Percentiles rank a stretch among this genome's conserved stretches.
Evolutionary conservation across 129 eudicot genomes (phyloP).

Genomic region (Saposhnikovia divaricata): DNA sequence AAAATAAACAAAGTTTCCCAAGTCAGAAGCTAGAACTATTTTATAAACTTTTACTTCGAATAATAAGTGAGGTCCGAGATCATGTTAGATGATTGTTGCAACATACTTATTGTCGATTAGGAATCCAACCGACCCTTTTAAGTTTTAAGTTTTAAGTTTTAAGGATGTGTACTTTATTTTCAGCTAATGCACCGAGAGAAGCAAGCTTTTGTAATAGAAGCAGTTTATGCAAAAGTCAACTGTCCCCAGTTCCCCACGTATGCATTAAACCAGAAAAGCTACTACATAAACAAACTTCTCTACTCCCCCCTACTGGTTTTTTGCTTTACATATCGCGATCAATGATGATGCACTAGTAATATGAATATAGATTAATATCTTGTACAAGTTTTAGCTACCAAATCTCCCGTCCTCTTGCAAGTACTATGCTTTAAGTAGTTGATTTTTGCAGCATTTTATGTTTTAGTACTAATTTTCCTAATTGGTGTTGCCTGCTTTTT

Average conservation of each 20-base stretch:
- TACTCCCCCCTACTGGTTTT: not conserved
- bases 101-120: not conserved
- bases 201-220: slow-evolving; percentile 7
- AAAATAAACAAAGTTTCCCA: not conserved
- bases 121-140: not conserved
- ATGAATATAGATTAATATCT: not conserved
- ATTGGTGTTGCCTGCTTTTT: not conserved
- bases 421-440: not conserved
- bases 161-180: not conserved
- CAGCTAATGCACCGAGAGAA: not conserved
- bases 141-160: not conserved
- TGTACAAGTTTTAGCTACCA: slow-evolving; percentile 3
- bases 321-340: not conserved
- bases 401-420: not conserved
- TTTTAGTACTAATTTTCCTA: not conserved
- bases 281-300: slow-evolving; percentile 8
- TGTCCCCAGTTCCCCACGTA: slow-evolving; percentile 33
- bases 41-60: not conserved
- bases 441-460: not conserved
- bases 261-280: not conserved
- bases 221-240: slow-evolving; percentile 31
- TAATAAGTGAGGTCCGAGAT: too few relatives aligned
- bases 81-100: not conserved
- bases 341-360: not conserved
- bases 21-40: not conserved